These are phyloP conservation scores for Dioscorea zingiberensis DNA, from an alignment of 106 monocot species.

Conservation along the genomic window DNA sequence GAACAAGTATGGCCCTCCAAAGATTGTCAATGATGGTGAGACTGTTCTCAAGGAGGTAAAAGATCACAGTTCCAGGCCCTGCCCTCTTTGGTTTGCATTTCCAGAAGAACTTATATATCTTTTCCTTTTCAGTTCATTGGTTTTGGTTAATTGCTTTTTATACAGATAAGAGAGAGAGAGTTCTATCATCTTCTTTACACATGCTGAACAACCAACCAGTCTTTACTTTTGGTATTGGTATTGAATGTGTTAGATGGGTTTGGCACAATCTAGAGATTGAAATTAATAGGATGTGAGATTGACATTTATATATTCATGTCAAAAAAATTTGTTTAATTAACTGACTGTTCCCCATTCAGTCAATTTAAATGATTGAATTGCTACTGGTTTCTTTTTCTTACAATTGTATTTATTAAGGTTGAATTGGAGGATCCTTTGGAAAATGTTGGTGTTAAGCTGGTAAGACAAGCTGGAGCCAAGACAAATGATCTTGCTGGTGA, in stretches of 20 bases:
- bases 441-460: conserved; percentile 86
- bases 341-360: background rate
- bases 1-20: conserved; percentile 89
- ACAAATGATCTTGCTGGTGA: conserved; percentile 90
- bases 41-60: conserved; percentile 86
- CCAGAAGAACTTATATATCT: background rate
- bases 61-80: background rate
- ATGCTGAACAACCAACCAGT: background rate
- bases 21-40: conserved; percentile 94
- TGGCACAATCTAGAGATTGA: too few species aligned
- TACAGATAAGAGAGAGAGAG: background rate
- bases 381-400: background rate
- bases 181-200: background rate
- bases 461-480: conserved; percentile 89
- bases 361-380: background rate
- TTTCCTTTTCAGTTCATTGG: too few species aligned
- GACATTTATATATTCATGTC: background rate
- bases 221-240: background rate
- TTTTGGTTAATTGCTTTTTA: background rate
- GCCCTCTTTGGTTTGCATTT: background rate
- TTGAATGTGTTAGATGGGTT: background rate
- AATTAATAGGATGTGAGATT: too few species aligned
- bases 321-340: background rate
- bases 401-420: conserved; percentile 29
- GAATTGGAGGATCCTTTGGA: conserved; percentile 91